Evolutionary conservation across 1,284 basidiomycete species (phyloP).

Genomic region (Wolfiporia cocos): DNA sequence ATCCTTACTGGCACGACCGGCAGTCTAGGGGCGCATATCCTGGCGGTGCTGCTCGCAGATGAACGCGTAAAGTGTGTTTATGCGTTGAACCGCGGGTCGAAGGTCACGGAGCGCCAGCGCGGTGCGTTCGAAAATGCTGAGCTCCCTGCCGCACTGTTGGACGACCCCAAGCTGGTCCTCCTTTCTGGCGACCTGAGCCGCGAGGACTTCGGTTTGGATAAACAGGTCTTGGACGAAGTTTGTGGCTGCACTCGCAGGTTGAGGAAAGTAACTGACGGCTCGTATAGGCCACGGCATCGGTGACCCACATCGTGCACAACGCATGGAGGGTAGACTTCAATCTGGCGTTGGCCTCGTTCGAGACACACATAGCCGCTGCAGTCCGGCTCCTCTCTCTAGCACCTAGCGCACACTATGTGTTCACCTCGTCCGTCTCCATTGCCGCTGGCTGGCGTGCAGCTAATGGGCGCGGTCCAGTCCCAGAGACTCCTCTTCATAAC

Average conservation of each 20-base stretch:
- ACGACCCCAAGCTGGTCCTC: constrained; percentile 25
- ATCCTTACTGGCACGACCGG: constrained; percentile 33
- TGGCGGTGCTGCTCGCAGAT: constrained; percentile 20
- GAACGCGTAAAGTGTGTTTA: constrained; percentile 20
- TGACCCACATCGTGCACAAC: constrained; percentile 28
- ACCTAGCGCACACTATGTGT: constrained; percentile 22
- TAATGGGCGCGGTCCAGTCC: constrained; percentile 11
- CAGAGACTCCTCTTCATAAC: constrained; percentile 14
- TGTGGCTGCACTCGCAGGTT: neutral
- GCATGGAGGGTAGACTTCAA: constrained; percentile 34
- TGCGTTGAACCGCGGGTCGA: constrained; percentile 26
- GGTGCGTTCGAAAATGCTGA: constrained; percentile 25
- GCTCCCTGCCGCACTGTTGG: constrained; percentile 22
- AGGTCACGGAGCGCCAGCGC: constrained; percentile 25
- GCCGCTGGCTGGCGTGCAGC: constrained; percentile 6
- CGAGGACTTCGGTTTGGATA: constrained; percentile 23
- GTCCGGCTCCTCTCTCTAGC: constrained; percentile 20
- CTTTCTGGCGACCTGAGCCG: constrained; percentile 27
- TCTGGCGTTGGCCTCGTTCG: constrained; percentile 17
- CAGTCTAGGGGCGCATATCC: constrained; percentile 24
- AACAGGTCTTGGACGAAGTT: constrained; percentile 25
- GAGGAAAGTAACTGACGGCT: neutral
- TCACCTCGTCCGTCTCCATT: constrained; percentile 25
- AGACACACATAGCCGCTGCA: constrained; percentile 12
- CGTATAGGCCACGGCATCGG: constrained; percentile 13